These are phyloP conservation scores for Pseudogymnoascus sp. DNA, from an alignment of 2,329 filamentous ascomycete species.

Conservation along the genomic window DNA sequence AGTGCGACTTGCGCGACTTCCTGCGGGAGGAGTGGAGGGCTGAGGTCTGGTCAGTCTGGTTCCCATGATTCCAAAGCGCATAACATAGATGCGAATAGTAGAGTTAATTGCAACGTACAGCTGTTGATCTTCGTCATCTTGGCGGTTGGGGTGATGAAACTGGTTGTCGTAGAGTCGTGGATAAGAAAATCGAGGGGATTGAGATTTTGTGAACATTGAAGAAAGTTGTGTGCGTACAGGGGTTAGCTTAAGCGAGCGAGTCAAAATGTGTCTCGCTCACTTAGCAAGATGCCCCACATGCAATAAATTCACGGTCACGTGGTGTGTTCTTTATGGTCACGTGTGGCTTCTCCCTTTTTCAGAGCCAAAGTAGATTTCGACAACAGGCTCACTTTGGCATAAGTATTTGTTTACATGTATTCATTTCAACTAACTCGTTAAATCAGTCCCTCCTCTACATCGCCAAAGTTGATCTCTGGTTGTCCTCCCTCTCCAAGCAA, in stretches of 20 bases:
- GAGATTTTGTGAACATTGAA: conserved; percentile 7
- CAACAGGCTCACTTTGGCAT: neutral
- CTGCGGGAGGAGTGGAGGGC: conserved; percentile 77
- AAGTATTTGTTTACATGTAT: neutral
- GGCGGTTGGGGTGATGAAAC: conserved; percentile 30
- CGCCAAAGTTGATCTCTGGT: conserved; percentile 3
- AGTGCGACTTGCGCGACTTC: conserved; percentile 99
- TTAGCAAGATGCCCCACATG: neutral
- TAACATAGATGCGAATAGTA: neutral
- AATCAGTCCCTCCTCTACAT: neutral
- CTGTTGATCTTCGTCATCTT: conserved; percentile 68
- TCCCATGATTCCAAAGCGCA: conserved; percentile 11
- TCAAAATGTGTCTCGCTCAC: neutral
- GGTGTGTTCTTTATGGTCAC: neutral
- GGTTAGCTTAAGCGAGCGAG: conserved; percentile 9
- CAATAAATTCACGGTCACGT: neutral
- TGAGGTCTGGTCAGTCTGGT: conserved; percentile 29
- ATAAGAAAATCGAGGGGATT: conserved; percentile 9
- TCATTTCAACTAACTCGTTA: conserved; percentile 4
- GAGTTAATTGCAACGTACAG: conserved; percentile 37
- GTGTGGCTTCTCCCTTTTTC: neutral
- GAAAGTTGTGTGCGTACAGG: conserved; percentile 4
- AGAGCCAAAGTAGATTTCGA: neutral
- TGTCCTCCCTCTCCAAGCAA: conserved; percentile 9
- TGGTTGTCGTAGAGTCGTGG: conserved; percentile 22